Base-by-base conservation (phyloP, 306 rosid genomes). In the Biancaea sappan region DNA sequence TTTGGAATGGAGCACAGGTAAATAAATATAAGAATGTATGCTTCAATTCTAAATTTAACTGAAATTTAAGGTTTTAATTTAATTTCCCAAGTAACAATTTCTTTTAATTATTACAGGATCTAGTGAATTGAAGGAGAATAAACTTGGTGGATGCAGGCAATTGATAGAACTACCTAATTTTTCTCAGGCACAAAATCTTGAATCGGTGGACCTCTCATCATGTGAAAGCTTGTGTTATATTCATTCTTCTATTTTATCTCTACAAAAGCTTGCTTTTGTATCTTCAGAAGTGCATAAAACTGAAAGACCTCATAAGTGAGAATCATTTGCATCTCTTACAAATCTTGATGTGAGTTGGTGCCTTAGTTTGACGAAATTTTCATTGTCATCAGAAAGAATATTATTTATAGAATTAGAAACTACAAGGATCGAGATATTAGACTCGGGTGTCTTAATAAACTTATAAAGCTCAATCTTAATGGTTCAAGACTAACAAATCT, bases 1-100 rank as follows among this genome's bases (percentile, higher is more conserved):
- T 83, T 29, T 83, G 86, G 83, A 21, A 56, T 19, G 81, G 79
- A 35, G 3, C 8, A 0, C 84, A 64, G 79, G 84, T 83, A 71
- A 25, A 69, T 1, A 40, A 2, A 3, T 31, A 6, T 2, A 18
- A 1, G 6, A n/a, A n/a, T n/a, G n/a, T 46, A 41, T 16, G 2
- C 4, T 2, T 3, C 4, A 2, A 18, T 48, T 14, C 12, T 4
- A 34, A 44, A 31, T 5, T 29, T 13, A 19, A 58, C 11, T 58
- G 32, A 59, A 28, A 29, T 28, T 16, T 16, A 10, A 57, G 29
- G 22, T 29, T n/a, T n/a, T n/a, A 48, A 22, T 48, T 48, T 10
- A 2, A 4, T 26, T 29, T 34, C 9, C 15, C 2, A 29, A 25
- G 6, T 40, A 56, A 62, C 10, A n/a, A 16, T 25, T 2, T 40